Base-by-base conservation (phyloP, 495 filamentous ascomycete species). In the Hypoxylon trugodes region DNA sequence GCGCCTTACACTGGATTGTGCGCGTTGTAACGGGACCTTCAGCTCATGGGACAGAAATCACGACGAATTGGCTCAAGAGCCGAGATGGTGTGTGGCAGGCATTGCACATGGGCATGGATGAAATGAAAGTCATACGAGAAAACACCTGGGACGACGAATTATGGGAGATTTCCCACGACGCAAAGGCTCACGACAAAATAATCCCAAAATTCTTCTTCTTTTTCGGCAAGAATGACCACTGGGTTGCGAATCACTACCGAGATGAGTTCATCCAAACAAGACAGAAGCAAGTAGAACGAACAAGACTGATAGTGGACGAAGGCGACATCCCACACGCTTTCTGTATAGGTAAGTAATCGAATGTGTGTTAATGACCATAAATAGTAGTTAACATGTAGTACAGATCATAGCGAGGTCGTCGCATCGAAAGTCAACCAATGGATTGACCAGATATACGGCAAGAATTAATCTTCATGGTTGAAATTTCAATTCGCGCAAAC, bases 91-190 rank as follows among this genome's bases (percentile, higher is more conserved):
- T 96, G 2, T 83, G 82, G 77, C 88, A 93, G 73, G 84, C 88
- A 7, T 70, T 96, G 74, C 87, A 84, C 58, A 64, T 80, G 47
- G 76, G 68, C 24, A 74, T 73, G 66, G 76, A 96, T 59, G 94
- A 98, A 74, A 89, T 98, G 85, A 66, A 72, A 4, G 81, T 74
- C 4, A 96, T 98, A 65, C 86, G 83, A 1, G 78, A 88, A 18
- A 91, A 96, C 63, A 80, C 76, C 66, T 97, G 93, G 94, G 82
- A 82, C 26, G 79, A 89, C 47, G 89, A 93, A 67, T 74, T 97
- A 30, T 97, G 93, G 93, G 90, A 90, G 22, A 76, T 82, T 22
- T 73, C 77, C 3, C 71, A 76, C n/a, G 77, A 80, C 25, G 70
- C 75, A 1, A 67, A 69, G 18, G 54, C 60, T 16, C 65, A 72